Evolutionary conservation across 2,329 filamentous ascomycete genomes (phyloP), one percentile per base, ranked within the genome.

Genomic region (Colletotrichum eremochloae): DNA sequence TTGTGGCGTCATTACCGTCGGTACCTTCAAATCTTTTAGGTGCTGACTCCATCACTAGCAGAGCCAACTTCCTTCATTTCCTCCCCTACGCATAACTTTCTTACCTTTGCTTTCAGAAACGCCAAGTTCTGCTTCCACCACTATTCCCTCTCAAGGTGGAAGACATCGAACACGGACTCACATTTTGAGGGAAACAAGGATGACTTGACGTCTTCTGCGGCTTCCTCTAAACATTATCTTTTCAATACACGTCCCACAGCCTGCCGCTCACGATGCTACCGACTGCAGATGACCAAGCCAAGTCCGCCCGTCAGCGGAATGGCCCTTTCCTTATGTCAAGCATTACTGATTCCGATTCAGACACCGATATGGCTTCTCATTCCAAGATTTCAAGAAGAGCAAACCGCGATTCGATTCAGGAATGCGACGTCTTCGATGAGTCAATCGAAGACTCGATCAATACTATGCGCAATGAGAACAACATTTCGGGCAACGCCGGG

Each of bases 21-120:
- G 8, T 56, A n/a, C 11, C 33, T 38, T 8, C 11, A 7, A 1
- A 12, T 12, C 20, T 1, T 14, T n/a, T 11, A 1, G 31, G 18
- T n/a, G 20, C 1, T 1, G 1, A 3, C 2, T 36, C 9, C 5
- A 2, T 14, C 18, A 20, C 12, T 2, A 5, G 8, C 18, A 5
- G 2, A 1, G 8, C 5, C 52, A 5, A 12, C 20, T 14, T 38
- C 24, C 20, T 14, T n/a, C 9, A 14, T 3, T 36, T 56, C 5
- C 4, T 0, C 11, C 5, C 3, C 5, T 15, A 2, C 20, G 20
- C 9, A 5, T 38, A 11, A 12, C 11, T 8, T 9, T 33, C 11
- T 2, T n/a, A 4, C 18, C 11, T 6, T 38, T 20, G 3, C 7
- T 5, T 14, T 7, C 20, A 18, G 24, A 12, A 52, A 8, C 12